Evolutionary conservation across 768 basidiomycete species (phyloP).

Genomic region (Macrocybe gigantea): DNA sequence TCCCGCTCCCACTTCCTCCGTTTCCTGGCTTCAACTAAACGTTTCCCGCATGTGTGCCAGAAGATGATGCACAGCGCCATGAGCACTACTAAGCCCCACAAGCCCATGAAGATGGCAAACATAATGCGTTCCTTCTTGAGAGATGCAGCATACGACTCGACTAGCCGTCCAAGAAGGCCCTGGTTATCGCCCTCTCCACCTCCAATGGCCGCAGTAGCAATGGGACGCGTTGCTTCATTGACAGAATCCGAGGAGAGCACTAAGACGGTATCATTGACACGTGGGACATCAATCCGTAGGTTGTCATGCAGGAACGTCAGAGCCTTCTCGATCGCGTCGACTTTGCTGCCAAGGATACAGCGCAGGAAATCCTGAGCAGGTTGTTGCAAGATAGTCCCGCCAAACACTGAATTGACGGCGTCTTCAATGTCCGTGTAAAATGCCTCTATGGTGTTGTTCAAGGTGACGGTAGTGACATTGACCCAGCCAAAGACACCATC

Average conservation of each 20-base stretch:
- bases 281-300: constrained; percentile 74
- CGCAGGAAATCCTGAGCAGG: constrained; percentile 84
- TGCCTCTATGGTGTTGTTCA: constrained; percentile 80
- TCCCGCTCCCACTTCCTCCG: constrained; percentile 46
- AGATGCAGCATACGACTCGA: constrained; percentile 64
- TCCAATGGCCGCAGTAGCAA: constrained; percentile 78
- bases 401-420: constrained; percentile 73
- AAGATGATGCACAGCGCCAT: constrained; percentile 68
- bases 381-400: constrained; percentile 73
- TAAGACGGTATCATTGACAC: constrained; percentile 68
- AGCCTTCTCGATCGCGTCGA: constrained; percentile 79
- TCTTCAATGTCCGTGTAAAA: constrained; percentile 87
- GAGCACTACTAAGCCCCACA: constrained; percentile 82
- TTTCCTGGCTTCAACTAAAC: constrained; percentile 38
- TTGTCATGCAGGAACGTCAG: constrained; percentile 91
- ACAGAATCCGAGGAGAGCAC: constrained; percentile 69
- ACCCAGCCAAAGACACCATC: constrained; percentile 93
- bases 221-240: constrained; percentile 72
- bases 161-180: constrained; percentile 67
- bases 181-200: constrained; percentile 42
- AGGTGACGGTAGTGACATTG: constrained; percentile 78
- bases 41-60: constrained; percentile 61
- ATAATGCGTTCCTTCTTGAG: constrained; percentile 80
- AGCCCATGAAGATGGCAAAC: constrained; percentile 74
- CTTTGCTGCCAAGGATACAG: constrained; percentile 90